Percentiles rank a stretch among this genome's conserved stretches.
Conservation (phyloP, 1,284 basidiomycete species). For the Bondarzewia mesenterica region DNA sequence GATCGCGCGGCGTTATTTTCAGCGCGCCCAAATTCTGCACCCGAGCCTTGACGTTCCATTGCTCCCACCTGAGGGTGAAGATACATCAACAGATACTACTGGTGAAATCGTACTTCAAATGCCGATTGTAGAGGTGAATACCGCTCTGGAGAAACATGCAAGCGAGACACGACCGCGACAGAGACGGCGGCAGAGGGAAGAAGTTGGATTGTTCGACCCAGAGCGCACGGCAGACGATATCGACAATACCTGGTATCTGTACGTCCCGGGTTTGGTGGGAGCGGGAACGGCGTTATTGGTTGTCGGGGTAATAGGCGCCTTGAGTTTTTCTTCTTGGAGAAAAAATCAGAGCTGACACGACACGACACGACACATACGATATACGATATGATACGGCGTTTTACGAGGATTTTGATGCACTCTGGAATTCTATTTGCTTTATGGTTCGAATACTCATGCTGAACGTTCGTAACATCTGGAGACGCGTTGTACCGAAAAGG, state of each 20-base stretch:
- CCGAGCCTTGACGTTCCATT: slow-evolving; percentile 60
- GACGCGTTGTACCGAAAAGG: too few species aligned
- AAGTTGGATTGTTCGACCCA: slow-evolving; percentile 21
- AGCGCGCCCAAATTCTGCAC: slow-evolving; percentile 50
- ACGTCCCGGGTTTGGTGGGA: slow-evolving; percentile 66
- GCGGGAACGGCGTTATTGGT: slow-evolving; percentile 72
- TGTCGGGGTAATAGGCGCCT: slow-evolving; percentile 63
- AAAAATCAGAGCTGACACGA: slow-evolving; percentile 27
- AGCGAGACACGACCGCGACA: slow-evolving; percentile 3
- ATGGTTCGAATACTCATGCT: too few species aligned
- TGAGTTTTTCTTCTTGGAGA: slow-evolving; percentile 72
- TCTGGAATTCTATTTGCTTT: too few species aligned
- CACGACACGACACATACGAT: background rate
- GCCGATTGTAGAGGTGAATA: slow-evolving; percentile 30
- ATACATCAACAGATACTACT: slow-evolving; percentile 36
- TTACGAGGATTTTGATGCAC: too few species aligned
- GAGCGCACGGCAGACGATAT: slow-evolving; percentile 34
- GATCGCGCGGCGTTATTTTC: slow-evolving; percentile 59
- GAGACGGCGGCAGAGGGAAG: slow-evolving; percentile 20
- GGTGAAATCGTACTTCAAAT: slow-evolving; percentile 28
- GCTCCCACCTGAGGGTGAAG: slow-evolving; percentile 43
- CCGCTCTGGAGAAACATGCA: slow-evolving; percentile 4
- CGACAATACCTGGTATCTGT: slow-evolving; percentile 68
- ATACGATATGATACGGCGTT: too few species aligned
- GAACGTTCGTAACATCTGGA: too few species aligned